Percentiles rank a stretch among this genome's conserved stretches.
phyloP scores from a whole-genome alignment of 2,329 filamentous ascomycete genomes.

The Pestalotiopsis sp. region DNA sequence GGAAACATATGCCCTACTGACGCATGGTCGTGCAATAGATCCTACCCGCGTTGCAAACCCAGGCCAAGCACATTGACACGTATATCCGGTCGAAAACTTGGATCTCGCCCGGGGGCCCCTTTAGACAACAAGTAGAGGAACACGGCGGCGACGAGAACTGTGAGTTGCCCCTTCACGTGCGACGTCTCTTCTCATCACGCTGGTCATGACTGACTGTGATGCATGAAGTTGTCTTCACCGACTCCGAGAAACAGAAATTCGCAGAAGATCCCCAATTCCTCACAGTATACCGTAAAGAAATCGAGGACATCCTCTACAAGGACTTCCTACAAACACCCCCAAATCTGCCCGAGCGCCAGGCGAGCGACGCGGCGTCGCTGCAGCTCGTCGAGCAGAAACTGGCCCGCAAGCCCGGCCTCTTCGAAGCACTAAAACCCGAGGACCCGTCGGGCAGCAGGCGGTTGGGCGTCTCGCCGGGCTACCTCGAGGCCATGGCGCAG shows the following conservation, averaged over 20 bases:
- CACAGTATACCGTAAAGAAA: neutral
- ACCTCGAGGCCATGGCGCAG: conserved; percentile 1
- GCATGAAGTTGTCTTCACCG: neutral
- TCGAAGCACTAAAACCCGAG: neutral
- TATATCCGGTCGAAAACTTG: neutral
- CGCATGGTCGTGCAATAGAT: neutral
- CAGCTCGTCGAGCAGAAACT: neutral
- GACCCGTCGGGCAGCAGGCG: neutral
- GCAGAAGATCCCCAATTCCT: neutral
- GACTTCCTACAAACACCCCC: neutral
- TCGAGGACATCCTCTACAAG: neutral
- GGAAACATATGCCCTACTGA: neutral
- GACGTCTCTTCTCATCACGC: neutral
- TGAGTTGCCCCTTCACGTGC: too few relatives aligned
- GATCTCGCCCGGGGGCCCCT: neutral
- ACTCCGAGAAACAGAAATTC: neutral
- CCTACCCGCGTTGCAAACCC: neutral
- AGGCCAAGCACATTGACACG: neutral
- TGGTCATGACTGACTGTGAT: neutral
- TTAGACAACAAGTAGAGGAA: neutral
- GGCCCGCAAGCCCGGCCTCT: neutral
- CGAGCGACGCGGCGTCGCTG: neutral
- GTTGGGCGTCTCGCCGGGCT: neutral
- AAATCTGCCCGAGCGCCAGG: neutral
- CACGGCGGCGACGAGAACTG: neutral